phyloP scores from a whole-genome alignment of 345 rosid genomes.

The Syzygium aromaticum region DNA sequence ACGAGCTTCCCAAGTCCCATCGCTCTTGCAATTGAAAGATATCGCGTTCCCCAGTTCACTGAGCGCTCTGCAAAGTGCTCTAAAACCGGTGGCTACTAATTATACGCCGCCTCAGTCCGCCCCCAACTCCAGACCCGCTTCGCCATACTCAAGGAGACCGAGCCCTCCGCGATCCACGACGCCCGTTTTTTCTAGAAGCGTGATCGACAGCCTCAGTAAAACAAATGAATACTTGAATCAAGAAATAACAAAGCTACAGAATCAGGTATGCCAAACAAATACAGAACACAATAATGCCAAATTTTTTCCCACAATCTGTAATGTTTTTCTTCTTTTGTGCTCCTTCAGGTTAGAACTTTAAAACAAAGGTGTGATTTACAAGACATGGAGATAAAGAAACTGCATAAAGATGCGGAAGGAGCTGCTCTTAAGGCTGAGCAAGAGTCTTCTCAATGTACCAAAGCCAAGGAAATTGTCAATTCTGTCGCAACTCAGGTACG shows the following conservation, averaged over 20 bases:
- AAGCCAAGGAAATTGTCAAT: conserved; percentile 49
- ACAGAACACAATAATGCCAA: not conserved
- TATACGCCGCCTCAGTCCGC: conserved; percentile 24
- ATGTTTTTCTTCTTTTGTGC: not conserved
- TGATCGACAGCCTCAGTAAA: conserved; percentile 76
- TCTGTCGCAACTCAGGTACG: conserved; percentile 55
- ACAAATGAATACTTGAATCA: conserved; percentile 75
- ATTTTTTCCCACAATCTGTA: not conserved
- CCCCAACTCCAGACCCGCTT: conserved; percentile 40
- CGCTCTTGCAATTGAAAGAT: conserved; percentile 55
- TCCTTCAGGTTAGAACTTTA: conserved; percentile 46
- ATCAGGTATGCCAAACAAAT: conserved; percentile 34
- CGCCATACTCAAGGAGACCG: conserved; percentile 55
- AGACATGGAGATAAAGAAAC: conserved; percentile 48
- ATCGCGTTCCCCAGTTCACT: conserved; percentile 69
- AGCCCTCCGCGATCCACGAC: conserved; percentile 55
- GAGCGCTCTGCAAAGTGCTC: conserved; percentile 52
- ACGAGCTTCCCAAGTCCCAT: conserved; percentile 74
- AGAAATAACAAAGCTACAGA: conserved; percentile 64
- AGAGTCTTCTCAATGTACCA: conserved; percentile 45
- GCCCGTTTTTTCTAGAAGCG: conserved; percentile 58
- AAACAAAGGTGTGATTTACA: conserved; percentile 62
- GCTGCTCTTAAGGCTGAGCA: conserved; percentile 34
- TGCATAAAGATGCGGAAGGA: conserved; percentile 34
- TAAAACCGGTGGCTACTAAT: conserved; percentile 31